phyloP scores from a whole-genome alignment of 1,284 basidiomycete species.

The Rhodotorula mucilaginosa region DNA sequence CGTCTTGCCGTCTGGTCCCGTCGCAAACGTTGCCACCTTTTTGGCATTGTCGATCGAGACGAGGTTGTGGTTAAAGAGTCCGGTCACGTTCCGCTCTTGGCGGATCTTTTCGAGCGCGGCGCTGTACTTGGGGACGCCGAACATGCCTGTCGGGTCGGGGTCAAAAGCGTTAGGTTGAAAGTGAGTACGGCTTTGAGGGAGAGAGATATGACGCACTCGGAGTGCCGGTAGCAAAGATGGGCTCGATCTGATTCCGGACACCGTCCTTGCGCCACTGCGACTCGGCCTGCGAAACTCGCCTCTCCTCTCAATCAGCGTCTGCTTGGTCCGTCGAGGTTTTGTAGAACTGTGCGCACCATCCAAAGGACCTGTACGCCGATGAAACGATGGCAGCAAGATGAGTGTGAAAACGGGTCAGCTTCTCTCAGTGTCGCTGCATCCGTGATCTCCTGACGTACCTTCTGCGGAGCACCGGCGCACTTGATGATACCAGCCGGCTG shows the following conservation, averaged over 20 bases:
- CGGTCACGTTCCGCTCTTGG: slow-evolving; percentile 73
- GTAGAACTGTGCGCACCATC: slow-evolving; percentile 59
- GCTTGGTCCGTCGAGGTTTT: not conserved
- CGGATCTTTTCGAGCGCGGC: slow-evolving; percentile 78
- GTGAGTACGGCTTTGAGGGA: not conserved
- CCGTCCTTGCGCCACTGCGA: slow-evolving; percentile 52
- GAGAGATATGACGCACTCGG: slow-evolving; percentile 34
- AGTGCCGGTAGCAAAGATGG: slow-evolving; percentile 89
- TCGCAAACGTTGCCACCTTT: slow-evolving; percentile 80
- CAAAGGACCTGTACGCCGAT: slow-evolving; percentile 83
- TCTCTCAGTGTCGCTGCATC: not conserved
- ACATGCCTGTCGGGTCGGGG: slow-evolving; percentile 68
- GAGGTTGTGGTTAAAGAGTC: slow-evolving; percentile 79
- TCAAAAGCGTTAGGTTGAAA: not conserved
- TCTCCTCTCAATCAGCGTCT: no score
- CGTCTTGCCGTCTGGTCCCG: slow-evolving; percentile 57
- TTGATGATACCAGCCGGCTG: slow-evolving; percentile 94
- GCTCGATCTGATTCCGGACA: slow-evolving; percentile 56
- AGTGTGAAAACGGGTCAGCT: not conserved
- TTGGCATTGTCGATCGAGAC: slow-evolving; percentile 66
- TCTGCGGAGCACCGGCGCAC: slow-evolving; percentile 74
- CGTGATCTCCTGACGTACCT: slow-evolving; percentile 37
- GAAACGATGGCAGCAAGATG: not conserved
- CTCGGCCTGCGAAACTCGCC: slow-evolving; percentile 16
- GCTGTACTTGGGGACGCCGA: slow-evolving; percentile 82